A percentile compares a stretch with the other conserved stretches of the same genome.
Evolutionary conservation across 2,329 filamentous ascomycete species (phyloP).

Genomic region (Fusarium veterinarium): DNA sequence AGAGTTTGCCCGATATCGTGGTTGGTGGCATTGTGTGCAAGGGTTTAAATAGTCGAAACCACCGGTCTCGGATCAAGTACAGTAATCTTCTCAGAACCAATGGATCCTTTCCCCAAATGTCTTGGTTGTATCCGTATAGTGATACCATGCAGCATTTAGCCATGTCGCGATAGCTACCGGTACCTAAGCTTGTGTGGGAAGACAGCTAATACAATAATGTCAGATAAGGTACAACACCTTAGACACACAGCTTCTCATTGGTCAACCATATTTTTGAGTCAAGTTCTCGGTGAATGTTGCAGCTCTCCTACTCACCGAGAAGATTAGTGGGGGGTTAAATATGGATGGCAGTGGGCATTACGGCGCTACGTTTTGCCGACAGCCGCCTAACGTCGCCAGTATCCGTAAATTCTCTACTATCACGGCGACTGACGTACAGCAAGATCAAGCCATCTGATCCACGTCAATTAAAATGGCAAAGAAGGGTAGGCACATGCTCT

Average conservation of each 20-base stretch:
- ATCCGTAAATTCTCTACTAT: constrained; percentile 43
- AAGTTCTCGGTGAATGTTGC: constrained; percentile 8
- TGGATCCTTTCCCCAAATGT: background rate
- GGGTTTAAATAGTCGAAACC: background rate
- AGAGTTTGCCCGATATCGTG: constrained; percentile 15
- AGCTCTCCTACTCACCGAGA: constrained; percentile 3
- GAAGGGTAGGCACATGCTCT: constrained; percentile 35
- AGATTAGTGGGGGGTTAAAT: background rate
- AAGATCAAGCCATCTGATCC: constrained; percentile 29
- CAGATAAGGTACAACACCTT: constrained; percentile 11
- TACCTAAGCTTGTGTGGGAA: background rate
- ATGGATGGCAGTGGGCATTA: background rate
- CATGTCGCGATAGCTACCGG: constrained; percentile 23
- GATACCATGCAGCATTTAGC: constrained; percentile 2
- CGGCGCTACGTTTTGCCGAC: constrained; percentile 40
- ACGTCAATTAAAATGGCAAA: constrained; percentile 43
- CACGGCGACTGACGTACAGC: constrained; percentile 17
- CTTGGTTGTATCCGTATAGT: background rate
- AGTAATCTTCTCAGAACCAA: background rate
- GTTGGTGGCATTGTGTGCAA: constrained; percentile 6
- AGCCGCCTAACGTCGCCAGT: constrained; percentile 14
- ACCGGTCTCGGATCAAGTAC: constrained; percentile 26
- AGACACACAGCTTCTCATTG: constrained; percentile 29
- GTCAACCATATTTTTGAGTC: constrained; percentile 1
- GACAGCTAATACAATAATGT: background rate